Percentiles rank a stretch among this genome's conserved stretches.
These are phyloP conservation scores for Debaryomyces psychrophilus DNA, from an alignment of 1,139 yeast genomes.

Conservation along the genomic window DNA sequence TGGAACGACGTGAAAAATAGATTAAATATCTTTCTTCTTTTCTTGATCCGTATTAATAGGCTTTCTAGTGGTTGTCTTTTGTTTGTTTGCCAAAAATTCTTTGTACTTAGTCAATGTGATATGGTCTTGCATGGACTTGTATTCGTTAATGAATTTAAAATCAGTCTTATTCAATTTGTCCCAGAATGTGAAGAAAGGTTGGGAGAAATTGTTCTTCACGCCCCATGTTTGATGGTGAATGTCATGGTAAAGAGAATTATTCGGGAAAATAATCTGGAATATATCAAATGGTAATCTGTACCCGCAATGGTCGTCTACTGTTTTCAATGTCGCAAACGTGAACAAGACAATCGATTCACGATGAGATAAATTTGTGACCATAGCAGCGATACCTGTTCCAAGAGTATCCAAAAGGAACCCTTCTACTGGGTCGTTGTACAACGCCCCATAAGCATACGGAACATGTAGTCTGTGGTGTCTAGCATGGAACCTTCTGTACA, in stretches of 20 bases:
- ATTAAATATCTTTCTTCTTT: constrained; percentile 11
- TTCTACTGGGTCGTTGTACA: constrained; percentile 91
- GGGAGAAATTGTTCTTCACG: constrained; percentile 89
- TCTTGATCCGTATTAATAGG: constrained; percentile 9
- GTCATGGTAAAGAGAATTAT: constrained; percentile 94
- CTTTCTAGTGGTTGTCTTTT: constrained; percentile 5
- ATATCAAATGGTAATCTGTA: constrained; percentile 89
- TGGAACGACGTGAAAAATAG: neutral
- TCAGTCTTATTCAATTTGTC: constrained; percentile 73
- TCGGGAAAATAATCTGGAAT: constrained; percentile 87
- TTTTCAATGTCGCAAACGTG: constrained; percentile 89
- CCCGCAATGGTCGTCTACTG: constrained; percentile 98
- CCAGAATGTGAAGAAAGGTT: constrained; percentile 96
- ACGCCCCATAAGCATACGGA: constrained; percentile 96
- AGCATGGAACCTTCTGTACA: constrained; percentile 85
- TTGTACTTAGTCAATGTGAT: constrained; percentile 65
- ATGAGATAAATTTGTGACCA: constrained; percentile 64
- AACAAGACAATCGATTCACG: constrained; percentile 76
- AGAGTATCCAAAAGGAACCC: constrained; percentile 89
- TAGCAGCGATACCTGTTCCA: constrained; percentile 85
- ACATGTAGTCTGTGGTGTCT: constrained; percentile 93
- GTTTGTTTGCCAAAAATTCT: constrained; percentile 56
- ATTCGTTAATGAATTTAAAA: constrained; percentile 66
- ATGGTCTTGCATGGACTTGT: constrained; percentile 56
- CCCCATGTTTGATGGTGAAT: constrained; percentile 98